phyloP scores from a whole-genome alignment of 73 alveolate species.

The Paramecium sexaurelia region DNA sequence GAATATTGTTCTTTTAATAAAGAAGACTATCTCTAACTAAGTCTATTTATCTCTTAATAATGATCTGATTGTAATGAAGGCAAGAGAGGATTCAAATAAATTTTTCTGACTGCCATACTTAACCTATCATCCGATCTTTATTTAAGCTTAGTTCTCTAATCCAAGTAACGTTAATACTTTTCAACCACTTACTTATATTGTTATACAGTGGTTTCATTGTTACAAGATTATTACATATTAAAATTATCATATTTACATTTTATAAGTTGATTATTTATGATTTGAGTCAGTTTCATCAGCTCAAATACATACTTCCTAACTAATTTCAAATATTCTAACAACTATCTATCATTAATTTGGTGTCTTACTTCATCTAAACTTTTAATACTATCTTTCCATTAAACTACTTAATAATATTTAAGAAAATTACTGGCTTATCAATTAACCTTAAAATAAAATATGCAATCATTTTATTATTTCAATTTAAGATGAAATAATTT shows the following conservation, averaged over 20 bases:
- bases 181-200: conserved; percentile 26
- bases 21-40: not conserved
- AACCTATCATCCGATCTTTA: not conserved
- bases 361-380: too few species aligned
- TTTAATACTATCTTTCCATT: too few species aligned
- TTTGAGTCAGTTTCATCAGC: not conserved
- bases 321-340: too few species aligned
- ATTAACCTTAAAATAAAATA: too few species aligned
- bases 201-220: not conserved
- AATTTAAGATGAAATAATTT: too few species aligned
- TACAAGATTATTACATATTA: not conserved
- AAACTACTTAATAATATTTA: too few species aligned
- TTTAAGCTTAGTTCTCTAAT: not conserved
- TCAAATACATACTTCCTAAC: not conserved
- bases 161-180: not conserved
- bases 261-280: not conserved
- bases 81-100: not conserved
- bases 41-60: not conserved
- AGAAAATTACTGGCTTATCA: too few species aligned
- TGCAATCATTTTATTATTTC: too few species aligned
- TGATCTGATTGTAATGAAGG: not conserved
- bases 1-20: not conserved
- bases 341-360: too few species aligned
- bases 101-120: not conserved
- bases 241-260: not conserved